A percentile compares a stretch with the other conserved stretches of the same genome.
These are phyloP conservation scores for Coemansia aciculifera DNA, from an alignment of 192 early-diverging fungal species.

Conservation along the genomic window DNA sequence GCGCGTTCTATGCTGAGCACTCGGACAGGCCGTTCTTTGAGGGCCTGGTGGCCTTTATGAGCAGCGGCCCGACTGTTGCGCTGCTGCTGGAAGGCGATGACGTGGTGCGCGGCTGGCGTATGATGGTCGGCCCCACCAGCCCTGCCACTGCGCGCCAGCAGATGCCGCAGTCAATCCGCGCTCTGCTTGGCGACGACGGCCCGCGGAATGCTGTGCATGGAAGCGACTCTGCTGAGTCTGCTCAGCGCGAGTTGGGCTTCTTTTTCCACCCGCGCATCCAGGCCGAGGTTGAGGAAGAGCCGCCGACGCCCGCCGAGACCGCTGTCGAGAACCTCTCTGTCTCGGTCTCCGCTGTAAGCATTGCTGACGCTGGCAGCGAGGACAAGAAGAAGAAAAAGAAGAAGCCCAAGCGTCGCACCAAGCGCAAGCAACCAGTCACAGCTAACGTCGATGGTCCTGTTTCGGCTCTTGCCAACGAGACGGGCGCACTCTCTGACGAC, in stretches of 20 bases:
- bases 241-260: conserved; percentile 46
- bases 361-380: conserved; percentile 5
- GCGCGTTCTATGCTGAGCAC: conserved; percentile 53
- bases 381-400: conserved; percentile 48
- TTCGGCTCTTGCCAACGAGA: neutral
- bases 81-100: conserved; percentile 56
- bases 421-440: conserved; percentile 47
- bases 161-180: conserved; percentile 53
- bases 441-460: neutral
- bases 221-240: conserved; percentile 54
- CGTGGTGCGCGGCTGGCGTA: conserved; percentile 56
- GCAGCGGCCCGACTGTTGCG: conserved; percentile 56
- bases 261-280: conserved; percentile 49
- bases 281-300: neutral
- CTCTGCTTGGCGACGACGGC: conserved; percentile 47
- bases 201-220: conserved; percentile 60
- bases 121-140: conserved; percentile 58
- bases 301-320: neutral
- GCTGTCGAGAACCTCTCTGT: neutral
- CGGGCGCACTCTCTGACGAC: conserved; percentile 22
- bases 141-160: conserved; percentile 29
- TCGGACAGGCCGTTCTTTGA: conserved; percentile 43
- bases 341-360: neutral
- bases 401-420: conserved; percentile 42
- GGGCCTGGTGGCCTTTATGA: conserved; percentile 45